Conservation (phyloP, 495 filamentous ascomycete genomes). For the Oidiodendron maius region DNA sequence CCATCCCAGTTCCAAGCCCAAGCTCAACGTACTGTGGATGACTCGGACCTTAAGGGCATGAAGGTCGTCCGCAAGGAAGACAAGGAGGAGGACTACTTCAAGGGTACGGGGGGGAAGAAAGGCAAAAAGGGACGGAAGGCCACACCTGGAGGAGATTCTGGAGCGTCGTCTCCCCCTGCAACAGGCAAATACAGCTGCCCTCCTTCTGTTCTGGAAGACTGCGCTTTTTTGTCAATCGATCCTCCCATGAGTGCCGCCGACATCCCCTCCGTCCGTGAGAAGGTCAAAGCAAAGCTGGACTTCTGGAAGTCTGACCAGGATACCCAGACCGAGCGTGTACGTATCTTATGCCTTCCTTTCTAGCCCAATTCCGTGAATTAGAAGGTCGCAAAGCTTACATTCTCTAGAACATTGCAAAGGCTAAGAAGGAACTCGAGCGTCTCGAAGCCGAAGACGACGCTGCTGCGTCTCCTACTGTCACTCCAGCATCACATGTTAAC, state of each 20-base stretch:
- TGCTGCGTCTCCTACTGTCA: slow-evolving; percentile 22
- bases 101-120: slow-evolving; percentile 76
- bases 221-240: slow-evolving; percentile 73
- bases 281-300: slow-evolving; percentile 85
- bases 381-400: no score
- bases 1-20: slow-evolving; percentile 68
- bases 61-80: slow-evolving; percentile 70
- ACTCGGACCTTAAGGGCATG: slow-evolving; percentile 69
- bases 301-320: slow-evolving; percentile 91
- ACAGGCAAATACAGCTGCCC: slow-evolving; percentile 74
- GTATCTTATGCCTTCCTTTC: no score
- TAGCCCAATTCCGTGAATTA: no score
- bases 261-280: slow-evolving; percentile 71
- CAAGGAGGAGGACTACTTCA: slow-evolving; percentile 73
- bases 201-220: slow-evolving; percentile 85
- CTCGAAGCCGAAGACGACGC: slow-evolving; percentile 51
- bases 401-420: slow-evolving; percentile 79
- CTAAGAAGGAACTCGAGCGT: slow-evolving; percentile 56
- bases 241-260: slow-evolving; percentile 80
- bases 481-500: slow-evolving; percentile 23
- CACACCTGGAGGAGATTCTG: slow-evolving; percentile 29
- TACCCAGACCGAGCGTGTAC: slow-evolving; percentile 84
- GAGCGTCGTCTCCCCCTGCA: slow-evolving; percentile 15
- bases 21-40: slow-evolving; percentile 76
- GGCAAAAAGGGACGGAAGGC: slow-evolving; percentile 81